These are phyloP conservation scores for Durio zibethinus DNA, from an alignment of 345 rosid species.

Conservation along the genomic window DNA sequence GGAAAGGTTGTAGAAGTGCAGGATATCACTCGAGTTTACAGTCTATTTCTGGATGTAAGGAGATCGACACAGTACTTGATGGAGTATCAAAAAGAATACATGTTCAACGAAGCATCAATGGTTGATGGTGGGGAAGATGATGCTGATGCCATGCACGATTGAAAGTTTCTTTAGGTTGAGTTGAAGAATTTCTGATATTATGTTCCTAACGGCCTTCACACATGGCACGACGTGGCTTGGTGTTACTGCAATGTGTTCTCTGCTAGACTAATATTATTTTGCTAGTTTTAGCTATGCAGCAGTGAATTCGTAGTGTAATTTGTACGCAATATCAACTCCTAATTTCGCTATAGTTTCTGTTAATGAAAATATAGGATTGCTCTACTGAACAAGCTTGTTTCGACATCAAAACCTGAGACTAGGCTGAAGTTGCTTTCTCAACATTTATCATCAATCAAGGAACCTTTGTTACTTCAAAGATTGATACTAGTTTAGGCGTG, in stretches of 20 bases:
- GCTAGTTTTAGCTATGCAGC: neutral
- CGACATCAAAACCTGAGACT: neutral
- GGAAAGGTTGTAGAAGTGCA: conserved; percentile 70
- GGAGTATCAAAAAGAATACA: conserved; percentile 83
- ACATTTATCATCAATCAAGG: neutral
- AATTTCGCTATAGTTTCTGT: neutral
- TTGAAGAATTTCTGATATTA: neutral
- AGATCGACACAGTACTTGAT: conserved; percentile 91
- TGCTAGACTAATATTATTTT: neutral
- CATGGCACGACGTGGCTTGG: neutral
- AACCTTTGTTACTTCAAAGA: neutral
- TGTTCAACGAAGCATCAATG: conserved; percentile 59
- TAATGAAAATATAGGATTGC: neutral
- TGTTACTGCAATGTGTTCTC: neutral
- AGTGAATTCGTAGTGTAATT: neutral
- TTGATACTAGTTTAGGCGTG: neutral
- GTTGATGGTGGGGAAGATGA: conserved; percentile 44
- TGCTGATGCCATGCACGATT: conserved; percentile 44
- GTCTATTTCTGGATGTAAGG: conserved; percentile 83
- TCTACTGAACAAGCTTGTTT: neutral
- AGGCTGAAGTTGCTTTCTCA: neutral
- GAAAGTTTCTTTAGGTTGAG: neutral
- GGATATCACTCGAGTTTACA: conserved; percentile 72
- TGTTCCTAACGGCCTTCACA: neutral
- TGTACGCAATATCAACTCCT: neutral